phyloP scores from a whole-genome alignment of 345 rosid species.

The Gossypium mustelinum region DNA sequence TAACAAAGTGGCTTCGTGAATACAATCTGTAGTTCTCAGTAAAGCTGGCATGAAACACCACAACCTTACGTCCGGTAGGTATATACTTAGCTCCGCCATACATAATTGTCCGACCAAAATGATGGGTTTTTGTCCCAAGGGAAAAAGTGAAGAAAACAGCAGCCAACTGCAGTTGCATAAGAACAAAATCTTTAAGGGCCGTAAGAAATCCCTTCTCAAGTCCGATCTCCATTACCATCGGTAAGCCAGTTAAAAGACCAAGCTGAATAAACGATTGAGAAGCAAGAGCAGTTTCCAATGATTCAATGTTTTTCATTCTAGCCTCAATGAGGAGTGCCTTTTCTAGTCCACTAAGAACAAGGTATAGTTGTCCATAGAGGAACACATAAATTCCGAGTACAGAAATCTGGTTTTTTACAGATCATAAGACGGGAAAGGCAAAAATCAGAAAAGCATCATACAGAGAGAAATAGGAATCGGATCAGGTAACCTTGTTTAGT shows the following conservation, averaged over 20 bases:
- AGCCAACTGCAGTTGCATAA: constrained; percentile 95
- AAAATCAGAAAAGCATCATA: not conserved
- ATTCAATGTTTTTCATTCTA: constrained; percentile 65
- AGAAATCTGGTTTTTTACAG: constrained; percentile 49
- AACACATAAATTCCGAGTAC: constrained; percentile 80
- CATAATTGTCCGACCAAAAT: constrained; percentile 82
- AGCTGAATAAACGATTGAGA: constrained; percentile 97
- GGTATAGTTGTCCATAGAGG: constrained; percentile 91
- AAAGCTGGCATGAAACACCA: constrained; percentile 89
- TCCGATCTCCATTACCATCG: constrained; percentile 98
- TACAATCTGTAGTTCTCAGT: constrained; percentile 85
- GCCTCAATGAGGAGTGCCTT: constrained; percentile 67
- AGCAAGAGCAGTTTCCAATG: constrained; percentile 93
- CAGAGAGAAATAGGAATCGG: not conserved
- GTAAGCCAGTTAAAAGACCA: constrained; percentile 91
- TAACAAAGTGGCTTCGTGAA: constrained; percentile 88
- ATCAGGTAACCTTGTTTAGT: not conserved
- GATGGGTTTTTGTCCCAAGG: constrained; percentile 84
- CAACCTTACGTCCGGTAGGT: constrained; percentile 93
- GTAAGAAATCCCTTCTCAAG: constrained; percentile 91
- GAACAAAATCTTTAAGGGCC: constrained; percentile 88
- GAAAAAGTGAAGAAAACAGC: constrained; percentile 96
- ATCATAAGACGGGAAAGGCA: constrained; percentile 2
- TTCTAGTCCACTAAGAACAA: constrained; percentile 91
- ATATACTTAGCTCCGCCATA: constrained; percentile 94